Evolutionary conservation across 176 grass and related monocot genomes (phyloP), one percentile per base, ranked within the genome.

Genomic region (Chrysopogon serrulatus): DNA sequence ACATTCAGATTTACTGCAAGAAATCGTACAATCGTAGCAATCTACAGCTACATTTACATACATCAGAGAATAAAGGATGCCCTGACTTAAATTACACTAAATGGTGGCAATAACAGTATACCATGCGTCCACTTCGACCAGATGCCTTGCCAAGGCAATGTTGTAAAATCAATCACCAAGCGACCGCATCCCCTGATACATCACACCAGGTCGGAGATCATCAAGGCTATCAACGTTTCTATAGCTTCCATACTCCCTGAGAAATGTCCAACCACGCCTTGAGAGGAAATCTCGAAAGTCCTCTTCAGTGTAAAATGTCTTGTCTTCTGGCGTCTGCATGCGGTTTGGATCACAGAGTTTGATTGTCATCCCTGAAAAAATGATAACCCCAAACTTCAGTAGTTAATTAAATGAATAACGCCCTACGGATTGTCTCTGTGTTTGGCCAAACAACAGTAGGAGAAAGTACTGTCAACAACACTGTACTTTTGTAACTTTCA

Each of bases 281-380:
- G 45, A 45, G 18, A 99, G 91, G 74, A 94, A 99, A 81, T 86
- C 91, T 81, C 75, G 71, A 27, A 99, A 94, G 65, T 99, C 91
- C 15, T 96, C 91, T 89, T 96, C 91, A 0, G 93, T 91, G 83
- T 96, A 96, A 81, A 96, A 87, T 8, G 89, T 94, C 73, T 90
- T 94, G 24, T 99, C 93, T 89, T 94, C 96, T 71, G 96, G 73
- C 77, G 39, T 92, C 80, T 28, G 86, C 64, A 98, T 89, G 56
- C 66, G 78, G 27, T 82, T 81, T 35, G 87, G 83, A 64, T 92
- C 91, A 71, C 90, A 99, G 72, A 99, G 65, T 85, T 99, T 96
- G 45, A 96, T 94, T 47, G 83, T 89, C 64, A 99, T 47, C 42
- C 93, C 93, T 92, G 87, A 70, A 79, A 77, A 75, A 65, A 79